phyloP scores from a whole-genome alignment of 202 grass and related monocot genomes.

The Schoenoplectus tabernaemontani region DNA sequence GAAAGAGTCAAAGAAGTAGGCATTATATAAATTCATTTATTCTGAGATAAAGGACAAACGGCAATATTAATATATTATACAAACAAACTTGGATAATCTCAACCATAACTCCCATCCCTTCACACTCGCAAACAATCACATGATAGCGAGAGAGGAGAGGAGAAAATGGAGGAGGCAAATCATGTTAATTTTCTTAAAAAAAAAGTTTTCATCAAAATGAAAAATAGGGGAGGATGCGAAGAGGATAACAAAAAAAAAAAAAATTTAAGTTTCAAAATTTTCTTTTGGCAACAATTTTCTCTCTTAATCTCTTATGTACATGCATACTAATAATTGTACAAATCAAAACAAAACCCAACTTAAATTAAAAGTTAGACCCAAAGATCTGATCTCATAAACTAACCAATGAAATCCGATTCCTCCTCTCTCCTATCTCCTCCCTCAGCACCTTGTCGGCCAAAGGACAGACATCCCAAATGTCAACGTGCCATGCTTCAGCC shows the following conservation, averaged over 20 bases:
- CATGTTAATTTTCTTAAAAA: background rate
- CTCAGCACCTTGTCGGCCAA: conserved; percentile 7
- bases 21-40: background rate
- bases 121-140: conserved; percentile 15
- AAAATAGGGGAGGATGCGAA: too few species aligned
- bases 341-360: conserved; percentile 17
- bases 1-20: conserved; percentile 9
- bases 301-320: background rate
- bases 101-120: conserved; percentile 7
- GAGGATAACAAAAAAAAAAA: background rate
- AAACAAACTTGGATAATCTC: conserved; percentile 5
- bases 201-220: too few species aligned
- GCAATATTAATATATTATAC: too few species aligned
- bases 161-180: background rate
- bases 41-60: background rate
- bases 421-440: conserved; percentile 8
- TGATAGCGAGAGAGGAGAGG: background rate
- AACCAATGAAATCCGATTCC: conserved; percentile 25
- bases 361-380: conserved; percentile 3
- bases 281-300: background rate
- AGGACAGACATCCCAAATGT: conserved; percentile 19
- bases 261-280: background rate
- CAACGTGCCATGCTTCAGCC: conserved; percentile 6
- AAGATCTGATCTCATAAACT: conserved; percentile 20
- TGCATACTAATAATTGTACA: conserved; percentile 16